phyloP scores from a whole-genome alignment of 192 early-diverging fungal species.

The Entomortierella parvispora region DNA sequence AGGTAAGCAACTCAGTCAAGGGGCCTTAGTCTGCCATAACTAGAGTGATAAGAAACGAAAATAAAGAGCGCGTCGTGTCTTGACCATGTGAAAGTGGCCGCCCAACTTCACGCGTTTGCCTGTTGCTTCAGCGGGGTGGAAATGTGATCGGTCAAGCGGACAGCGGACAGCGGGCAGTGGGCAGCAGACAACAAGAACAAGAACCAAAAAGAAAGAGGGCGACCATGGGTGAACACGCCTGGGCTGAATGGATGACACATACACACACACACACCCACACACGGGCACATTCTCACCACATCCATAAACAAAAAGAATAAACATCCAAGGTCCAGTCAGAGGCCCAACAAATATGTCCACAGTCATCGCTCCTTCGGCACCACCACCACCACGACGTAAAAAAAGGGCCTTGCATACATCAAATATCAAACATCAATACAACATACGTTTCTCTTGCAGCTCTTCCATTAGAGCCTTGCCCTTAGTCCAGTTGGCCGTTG shows the following conservation, averaged over 20 bases:
- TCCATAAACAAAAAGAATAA: slow-evolving; percentile 13
- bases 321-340: not conserved
- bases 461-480: slow-evolving; percentile 77
- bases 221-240: no score
- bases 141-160: slow-evolving; percentile 51
- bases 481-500: slow-evolving; percentile 63
- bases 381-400: no score
- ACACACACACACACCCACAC: not conserved
- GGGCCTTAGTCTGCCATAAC: not conserved
- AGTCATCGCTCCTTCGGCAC: no score
- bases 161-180: not conserved
- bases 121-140: slow-evolving; percentile 7
- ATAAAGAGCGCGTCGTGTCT: not conserved
- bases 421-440: not conserved
- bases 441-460: slow-evolving; percentile 70
- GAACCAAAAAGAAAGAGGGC: no score
- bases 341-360: not conserved
- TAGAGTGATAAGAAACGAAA: not conserved
- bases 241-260: no score
- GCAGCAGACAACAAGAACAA: not conserved
- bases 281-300: not conserved
- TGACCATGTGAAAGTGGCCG: slow-evolving; percentile 40
- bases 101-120: slow-evolving; percentile 10
- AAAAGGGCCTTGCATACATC: no score
- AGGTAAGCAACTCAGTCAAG: not conserved